Evolutionary conservation across 2,329 filamentous ascomycete genomes (phyloP), one percentile per base, ranked within the genome.

Genomic region (Lachnellula hyalina): DNA sequence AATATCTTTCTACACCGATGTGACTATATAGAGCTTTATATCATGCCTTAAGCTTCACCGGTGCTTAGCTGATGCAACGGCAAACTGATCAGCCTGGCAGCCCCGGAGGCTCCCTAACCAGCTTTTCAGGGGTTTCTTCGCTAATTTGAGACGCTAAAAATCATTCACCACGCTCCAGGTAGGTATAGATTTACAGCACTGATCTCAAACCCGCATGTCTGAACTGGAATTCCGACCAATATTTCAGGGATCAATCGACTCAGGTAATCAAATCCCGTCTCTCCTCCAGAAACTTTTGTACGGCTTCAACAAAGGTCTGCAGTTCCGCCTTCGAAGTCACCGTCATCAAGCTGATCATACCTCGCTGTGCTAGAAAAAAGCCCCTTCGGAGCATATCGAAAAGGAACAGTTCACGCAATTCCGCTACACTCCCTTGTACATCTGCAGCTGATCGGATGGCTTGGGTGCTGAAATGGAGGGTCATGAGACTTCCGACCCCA

Each of bases 371-470:
- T 7, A 59, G 23, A 34, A 49, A 59, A 8, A 59, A 56, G 8
- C 57, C 52, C 25, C 51, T 57, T 48, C 55, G 54, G 36, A 63
- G 35, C 57, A 61, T 57, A 42, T 61, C 50, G 40, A 59, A 58
- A 28, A 54, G 61, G 19, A 63, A 61, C n/a, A 63, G 48, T 23
- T 55, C 48, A 34, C 49, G 47, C 35, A 63, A 35, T 9, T 40
- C 45, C 12, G 38, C 46, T 11, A 47, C 41, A 23, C 57, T 51
- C 14, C 52, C 56, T 19, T 55, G 51, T 12, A 55, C 54, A n/a
- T 56, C 59, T 36, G 54, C 47, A 14, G 55, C 51, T 14, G 41
- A 49, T 19, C 44, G 49, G 19, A 55, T 47, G 5, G 52, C 38
- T 21, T 50, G 51, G 14, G 19, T 47, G 44, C 52, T 51, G 44